These are phyloP conservation scores for Trichophyton benhamiae DNA, from an alignment of 2,329 filamentous ascomycete species.

Conservation along the genomic window DNA sequence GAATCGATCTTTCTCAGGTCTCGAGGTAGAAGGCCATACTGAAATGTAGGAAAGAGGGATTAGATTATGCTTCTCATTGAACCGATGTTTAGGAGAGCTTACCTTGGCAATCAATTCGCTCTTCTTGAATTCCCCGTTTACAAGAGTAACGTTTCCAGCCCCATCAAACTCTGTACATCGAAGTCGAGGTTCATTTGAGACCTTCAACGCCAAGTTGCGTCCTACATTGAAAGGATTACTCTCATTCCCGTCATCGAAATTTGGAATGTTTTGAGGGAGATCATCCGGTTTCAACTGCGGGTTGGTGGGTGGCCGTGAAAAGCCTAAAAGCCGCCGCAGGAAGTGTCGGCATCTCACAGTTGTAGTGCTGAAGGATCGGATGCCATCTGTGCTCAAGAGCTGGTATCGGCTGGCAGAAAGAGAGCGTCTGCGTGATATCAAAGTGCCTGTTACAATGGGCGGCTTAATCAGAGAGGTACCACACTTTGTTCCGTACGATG, in stretches of 20 bases:
- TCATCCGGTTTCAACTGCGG: conserved; percentile 44
- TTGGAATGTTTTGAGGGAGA: conserved; percentile 40
- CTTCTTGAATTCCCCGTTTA: conserved; percentile 95
- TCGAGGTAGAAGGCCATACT: conserved; percentile 86
- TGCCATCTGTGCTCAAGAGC: not conserved
- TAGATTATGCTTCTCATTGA: not conserved
- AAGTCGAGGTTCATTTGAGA: conserved; percentile 70
- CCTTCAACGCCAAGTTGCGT: conserved; percentile 59
- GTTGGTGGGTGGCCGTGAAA: conserved; percentile 23
- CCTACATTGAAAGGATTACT: conserved; percentile 56
- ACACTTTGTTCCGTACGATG: not conserved
- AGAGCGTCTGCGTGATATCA: not conserved
- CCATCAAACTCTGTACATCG: conserved; percentile 93
- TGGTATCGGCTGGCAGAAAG: not conserved
- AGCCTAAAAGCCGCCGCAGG: conserved; percentile 27
- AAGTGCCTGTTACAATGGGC: not conserved
- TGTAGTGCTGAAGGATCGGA: conserved; percentile 17
- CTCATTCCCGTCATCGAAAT: conserved; percentile 48
- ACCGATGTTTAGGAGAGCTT: conserved; percentile 15
- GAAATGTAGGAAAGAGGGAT: conserved; percentile 9
- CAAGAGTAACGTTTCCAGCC: conserved; percentile 77
- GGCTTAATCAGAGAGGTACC: not conserved
- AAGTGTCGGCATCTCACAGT: conserved; percentile 23
- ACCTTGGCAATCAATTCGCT: conserved; percentile 92
- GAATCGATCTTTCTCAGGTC: conserved; percentile 97